Conservation (phyloP, 495 filamentous ascomycete species). For the Trichoderma parareesei region DNA sequence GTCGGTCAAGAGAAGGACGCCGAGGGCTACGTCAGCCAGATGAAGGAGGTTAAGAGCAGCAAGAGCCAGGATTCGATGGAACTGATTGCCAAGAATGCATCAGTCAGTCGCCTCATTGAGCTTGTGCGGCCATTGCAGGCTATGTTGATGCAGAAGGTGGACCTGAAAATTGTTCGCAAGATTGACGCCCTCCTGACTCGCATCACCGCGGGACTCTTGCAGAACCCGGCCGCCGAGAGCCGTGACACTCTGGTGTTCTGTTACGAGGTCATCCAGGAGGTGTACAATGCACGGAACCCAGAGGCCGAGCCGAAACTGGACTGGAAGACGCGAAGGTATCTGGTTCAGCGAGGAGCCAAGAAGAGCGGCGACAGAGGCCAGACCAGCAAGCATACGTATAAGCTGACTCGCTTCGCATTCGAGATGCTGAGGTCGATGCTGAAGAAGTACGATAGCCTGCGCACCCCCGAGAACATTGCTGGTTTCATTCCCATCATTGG, state of each 20-base stretch:
- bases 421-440: constrained; percentile 75
- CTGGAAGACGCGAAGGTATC: constrained; percentile 58
- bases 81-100: constrained; percentile 71
- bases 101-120: constrained; percentile 61
- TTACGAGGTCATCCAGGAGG: constrained; percentile 84
- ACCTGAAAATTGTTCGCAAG: constrained; percentile 69
- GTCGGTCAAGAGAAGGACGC: constrained; percentile 97
- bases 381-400: constrained; percentile 70
- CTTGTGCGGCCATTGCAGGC: constrained; percentile 69
- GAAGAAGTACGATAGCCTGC: constrained; percentile 69
- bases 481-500: constrained; percentile 85
- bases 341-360: constrained; percentile 66
- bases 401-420: constrained; percentile 76
- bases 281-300: constrained; percentile 53
- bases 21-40: constrained; percentile 86
- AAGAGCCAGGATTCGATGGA: constrained; percentile 98
- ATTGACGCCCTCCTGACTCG: constrained; percentile 83
- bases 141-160: constrained; percentile 74
- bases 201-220: constrained; percentile 71
- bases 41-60: constrained; percentile 96
- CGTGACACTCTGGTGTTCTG: constrained; percentile 82
- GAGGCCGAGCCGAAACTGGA: constrained; percentile 40
- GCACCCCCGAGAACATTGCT: constrained; percentile 66
- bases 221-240: constrained; percentile 66
- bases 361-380: constrained; percentile 57